Evolutionary conservation across 2,329 filamentous ascomycete species (phyloP).

Genomic region (Alternaria arborescens): DNA sequence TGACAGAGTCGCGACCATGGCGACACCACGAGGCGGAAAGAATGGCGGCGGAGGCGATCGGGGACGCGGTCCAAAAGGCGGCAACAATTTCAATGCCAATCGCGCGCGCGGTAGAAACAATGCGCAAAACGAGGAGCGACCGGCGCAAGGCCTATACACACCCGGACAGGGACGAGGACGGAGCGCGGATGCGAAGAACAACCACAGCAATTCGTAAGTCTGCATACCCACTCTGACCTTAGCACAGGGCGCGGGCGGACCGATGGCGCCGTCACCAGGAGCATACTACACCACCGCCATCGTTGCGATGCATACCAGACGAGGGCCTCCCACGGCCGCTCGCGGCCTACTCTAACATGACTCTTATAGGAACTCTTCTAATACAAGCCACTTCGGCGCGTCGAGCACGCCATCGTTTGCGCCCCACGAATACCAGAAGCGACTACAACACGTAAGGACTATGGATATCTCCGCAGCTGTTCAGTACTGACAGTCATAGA

Average conservation of each 20-base stretch:
- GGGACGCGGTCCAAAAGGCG: constrained; percentile 24
- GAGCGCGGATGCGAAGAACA: constrained; percentile 13
- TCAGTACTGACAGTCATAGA: constrained; percentile 40
- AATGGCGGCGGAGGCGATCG: constrained; percentile 27
- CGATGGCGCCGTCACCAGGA: constrained; percentile 15
- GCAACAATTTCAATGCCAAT: constrained; percentile 11
- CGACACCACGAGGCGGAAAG: constrained; percentile 36
- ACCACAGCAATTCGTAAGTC: constrained; percentile 21
- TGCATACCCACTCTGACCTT: constrained; percentile 9
- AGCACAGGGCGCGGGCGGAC: constrained; percentile 21
- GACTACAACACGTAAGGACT: constrained; percentile 37
- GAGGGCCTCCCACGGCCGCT: constrained; percentile 23
- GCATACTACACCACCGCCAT: constrained; percentile 9
- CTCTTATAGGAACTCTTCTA: constrained; percentile 16
- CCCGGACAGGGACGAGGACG: constrained; percentile 15
- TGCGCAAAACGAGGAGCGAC: constrained; percentile 22
- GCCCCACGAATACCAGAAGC: constrained; percentile 34
- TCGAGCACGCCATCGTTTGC: constrained; percentile 35
- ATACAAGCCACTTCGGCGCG: constrained; percentile 11
- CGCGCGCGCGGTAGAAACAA: constrained; percentile 29
- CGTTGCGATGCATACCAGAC: constrained; percentile 8
- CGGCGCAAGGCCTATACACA: constrained; percentile 18
- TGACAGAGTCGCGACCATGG: constrained; percentile 37
- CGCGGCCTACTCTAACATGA: constrained; percentile 35
- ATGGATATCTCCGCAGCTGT: background rate